Evolutionary conservation across 1,139 yeast species (phyloP), one percentile per base, ranked within the genome.

Genomic region (Sugiyamaella japonica): DNA sequence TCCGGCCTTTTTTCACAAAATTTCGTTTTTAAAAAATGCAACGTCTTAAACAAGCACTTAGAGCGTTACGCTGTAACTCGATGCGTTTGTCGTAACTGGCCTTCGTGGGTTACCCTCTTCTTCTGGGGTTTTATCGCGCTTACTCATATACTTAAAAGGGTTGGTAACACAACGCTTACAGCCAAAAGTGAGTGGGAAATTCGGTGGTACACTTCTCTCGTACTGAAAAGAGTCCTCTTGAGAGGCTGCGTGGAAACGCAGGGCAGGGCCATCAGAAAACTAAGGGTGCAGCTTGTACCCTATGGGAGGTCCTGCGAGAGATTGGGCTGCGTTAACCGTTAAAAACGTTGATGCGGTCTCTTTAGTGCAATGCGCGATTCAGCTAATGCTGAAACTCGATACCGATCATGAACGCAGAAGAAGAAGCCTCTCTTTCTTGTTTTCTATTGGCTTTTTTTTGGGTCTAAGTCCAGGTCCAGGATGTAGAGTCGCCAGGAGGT

Each of bases 281-380:
- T 20, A 50, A 54, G 51, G 53, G 51, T 41, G 17, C 41, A 45
- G n/a, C n/a, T n/a, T 45, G 28, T 49, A 41, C 20, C 51, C 57
- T 52, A 62, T 62, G 66, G 66, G 64, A 62, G 61, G 63, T 54
- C 57, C 61, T 57, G 66, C 62, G 65, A 56, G 63, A 57, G 65
- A 63, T 63, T 61, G 66, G 59, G 52, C 57, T 44, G 57, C 48
- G 38, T 50, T 38, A 54, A 47, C 39, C 6, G 9, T 28, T 28
- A 10, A n/a, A n/a, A n/a, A n/a, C n/a, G 39, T 44, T 48, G 32
- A 17, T 17, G 31, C 41, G 42, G 59, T 57, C 56, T 50, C 66
- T 63, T 63, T 50, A 63, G 66, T 63, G 66, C 66, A 63, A 63
- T 63, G 64, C 66, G 66, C 63, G 64, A 59, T 63, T 59, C 57